Percentiles rank a stretch among this genome's conserved stretches.
Evolutionary conservation across 257 asterid genomes (phyloP).

Genomic region (Lavandula angustifolia): DNA sequence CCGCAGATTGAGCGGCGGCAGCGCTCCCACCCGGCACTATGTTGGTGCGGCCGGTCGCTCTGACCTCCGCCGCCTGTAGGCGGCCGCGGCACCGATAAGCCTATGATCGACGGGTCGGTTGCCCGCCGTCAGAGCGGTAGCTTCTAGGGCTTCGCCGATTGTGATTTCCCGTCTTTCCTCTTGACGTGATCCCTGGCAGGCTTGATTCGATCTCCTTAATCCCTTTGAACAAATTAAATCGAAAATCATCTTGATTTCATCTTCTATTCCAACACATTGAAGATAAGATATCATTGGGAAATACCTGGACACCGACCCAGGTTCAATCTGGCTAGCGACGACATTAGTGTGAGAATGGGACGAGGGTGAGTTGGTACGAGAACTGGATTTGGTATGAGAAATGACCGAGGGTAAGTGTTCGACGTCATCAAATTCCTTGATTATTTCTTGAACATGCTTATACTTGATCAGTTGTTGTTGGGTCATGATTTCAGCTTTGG

Average conservation of each 20-base stretch:
- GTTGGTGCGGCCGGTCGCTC: conserved; percentile 94
- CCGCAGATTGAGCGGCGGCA: conserved; percentile 97
- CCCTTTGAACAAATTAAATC: conserved; percentile 11
- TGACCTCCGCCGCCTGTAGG: conserved; percentile 97
- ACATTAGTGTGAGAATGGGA: conserved; percentile 12
- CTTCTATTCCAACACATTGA: too few relatives aligned
- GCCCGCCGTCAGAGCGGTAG: conserved; percentile 87
- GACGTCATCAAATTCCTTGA: conserved; percentile 1
- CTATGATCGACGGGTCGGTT: conserved; percentile 81
- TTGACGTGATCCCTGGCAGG: conserved; percentile 29
- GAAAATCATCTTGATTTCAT: too few relatives aligned
- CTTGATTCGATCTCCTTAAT: conserved; percentile 26
- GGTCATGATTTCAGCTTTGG: conserved; percentile 42
- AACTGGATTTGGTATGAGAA: too few relatives aligned
- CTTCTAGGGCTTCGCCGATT: conserved; percentile 96
- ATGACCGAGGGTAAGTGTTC: background rate
- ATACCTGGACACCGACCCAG: conserved; percentile 41
- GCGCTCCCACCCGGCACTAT: conserved; percentile 97
- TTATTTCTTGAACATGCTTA: conserved; percentile 28
- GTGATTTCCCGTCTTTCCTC: conserved; percentile 60
- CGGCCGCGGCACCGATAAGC: conserved; percentile 96
- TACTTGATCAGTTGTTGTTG: conserved; percentile 57
- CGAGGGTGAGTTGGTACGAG: too few relatives aligned
- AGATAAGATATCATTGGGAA: too few relatives aligned
- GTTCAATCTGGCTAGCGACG: conserved; percentile 30